Evolutionary conservation across 371 early-diverging fungal species (phyloP), one percentile per base, ranked within the genome.

Genomic region (Zychaea mexicana): DNA sequence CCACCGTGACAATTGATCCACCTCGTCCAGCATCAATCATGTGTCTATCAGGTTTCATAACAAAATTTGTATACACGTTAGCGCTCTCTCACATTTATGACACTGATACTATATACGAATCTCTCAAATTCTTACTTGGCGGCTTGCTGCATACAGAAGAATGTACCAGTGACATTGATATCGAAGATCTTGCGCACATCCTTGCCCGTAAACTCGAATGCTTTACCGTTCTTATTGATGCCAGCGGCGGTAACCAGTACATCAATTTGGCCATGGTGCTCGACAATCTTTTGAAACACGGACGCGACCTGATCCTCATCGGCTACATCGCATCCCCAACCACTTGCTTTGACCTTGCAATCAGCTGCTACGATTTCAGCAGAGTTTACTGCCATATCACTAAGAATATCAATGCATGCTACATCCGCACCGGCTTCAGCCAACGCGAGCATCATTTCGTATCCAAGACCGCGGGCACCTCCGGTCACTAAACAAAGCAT

Each of bases 391-490:
- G 74, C 66, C 10, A 42, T 60, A 10, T 67, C 70, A 21, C 64
- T 61, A 26, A 62, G 33, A 12, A 76, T 26, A 57, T 79, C 74
- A 49, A 79, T 66, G 39, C 77, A 79, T 17, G 76, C 79, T 6
- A 78, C 74, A 30, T 67, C 69, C 8, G 79, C 79, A 28, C 79
- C 79, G 32, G 69, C 62, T 52, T 77, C 77, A 12, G 78, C 77
- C 27, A 77, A 61, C 12, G 73, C 71, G 19, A 63, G 65, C 78
- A 75, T 75, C 80, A 81, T 81, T 60, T 75, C 74, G 62, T 64
- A 76, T 3, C 78, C 81, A 22, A 81, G 53, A 52, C 81, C 81
- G 57, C 81, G 67, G 15, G 81, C 81, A 54, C 81, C 78, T 22
- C 80, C 80, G 6, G 80, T 80, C 21, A 81, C 76, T n/a, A n/a